These are phyloP conservation scores for Leptodontidium sp. DNA, from an alignment of 2,329 filamentous ascomycete species.

Conservation along the genomic window DNA sequence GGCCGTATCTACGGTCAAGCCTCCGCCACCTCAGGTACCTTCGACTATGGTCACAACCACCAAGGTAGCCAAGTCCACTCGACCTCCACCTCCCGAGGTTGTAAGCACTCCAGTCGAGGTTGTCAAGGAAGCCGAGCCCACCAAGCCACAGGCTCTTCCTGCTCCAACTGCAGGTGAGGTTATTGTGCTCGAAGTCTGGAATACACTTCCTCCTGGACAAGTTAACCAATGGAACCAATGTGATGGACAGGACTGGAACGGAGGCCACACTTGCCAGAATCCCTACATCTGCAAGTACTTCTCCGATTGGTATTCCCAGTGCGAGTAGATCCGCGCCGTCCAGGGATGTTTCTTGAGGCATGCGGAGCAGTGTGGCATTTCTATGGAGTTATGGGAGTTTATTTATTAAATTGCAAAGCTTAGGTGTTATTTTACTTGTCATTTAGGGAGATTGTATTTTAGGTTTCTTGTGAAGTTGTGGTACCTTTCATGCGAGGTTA, in stretches of 20 bases:
- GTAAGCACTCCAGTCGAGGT: background rate
- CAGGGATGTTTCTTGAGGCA: background rate
- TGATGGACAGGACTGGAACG: slow-evolving; percentile 38
- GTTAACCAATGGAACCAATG: slow-evolving; percentile 35
- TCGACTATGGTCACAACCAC: slow-evolving; percentile 3
- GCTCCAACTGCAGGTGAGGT: background rate
- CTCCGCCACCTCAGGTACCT: slow-evolving; percentile 28
- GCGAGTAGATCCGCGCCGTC: slow-evolving; percentile 26
- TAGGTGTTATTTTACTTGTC: no score
- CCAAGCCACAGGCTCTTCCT: background rate
- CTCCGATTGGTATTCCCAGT: slow-evolving; percentile 37
- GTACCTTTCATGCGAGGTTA: no score
- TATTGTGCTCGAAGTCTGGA: background rate
- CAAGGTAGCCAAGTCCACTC: background rate
- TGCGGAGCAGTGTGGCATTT: background rate
- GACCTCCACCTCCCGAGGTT: background rate
- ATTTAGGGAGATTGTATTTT: no score
- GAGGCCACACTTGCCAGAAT: slow-evolving; percentile 30
- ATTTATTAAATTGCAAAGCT: background rate
- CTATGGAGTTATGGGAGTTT: background rate
- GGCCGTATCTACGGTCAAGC: slow-evolving; percentile 8
- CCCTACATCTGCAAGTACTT: slow-evolving; percentile 33
- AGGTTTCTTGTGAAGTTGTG: no score
- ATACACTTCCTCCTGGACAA: background rate
- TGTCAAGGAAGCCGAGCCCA: slow-evolving; percentile 23